Percentiles rank a stretch among this genome's conserved stretches.
These are phyloP conservation scores for Hypomyces perniciosus DNA, from an alignment of 2,329 filamentous ascomycete species.

Conservation along the genomic window DNA sequence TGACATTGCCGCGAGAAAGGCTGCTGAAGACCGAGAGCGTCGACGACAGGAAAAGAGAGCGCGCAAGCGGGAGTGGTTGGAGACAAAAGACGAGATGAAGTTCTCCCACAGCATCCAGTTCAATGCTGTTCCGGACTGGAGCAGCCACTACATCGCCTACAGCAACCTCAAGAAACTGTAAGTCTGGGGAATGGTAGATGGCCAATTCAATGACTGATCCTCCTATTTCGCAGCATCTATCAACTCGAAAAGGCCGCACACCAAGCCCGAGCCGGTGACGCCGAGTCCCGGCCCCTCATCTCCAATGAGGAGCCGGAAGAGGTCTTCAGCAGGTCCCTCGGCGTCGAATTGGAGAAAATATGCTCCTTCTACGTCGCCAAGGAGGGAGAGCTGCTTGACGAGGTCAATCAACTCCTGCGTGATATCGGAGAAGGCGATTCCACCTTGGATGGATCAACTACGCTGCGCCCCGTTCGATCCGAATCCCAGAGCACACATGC, in stretches of 20 bases:
- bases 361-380: constrained; percentile 85
- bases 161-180: constrained; percentile 98
- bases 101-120: constrained; percentile 99
- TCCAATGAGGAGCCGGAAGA: constrained; percentile 67
- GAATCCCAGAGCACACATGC: constrained; percentile 20
- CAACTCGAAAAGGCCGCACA: constrained; percentile 82
- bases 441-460: constrained; percentile 33
- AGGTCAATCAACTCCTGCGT: constrained; percentile 68
- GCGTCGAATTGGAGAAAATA: constrained; percentile 90
- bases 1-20: constrained; percentile 24
- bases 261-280: constrained; percentile 58
- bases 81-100: constrained; percentile 87
- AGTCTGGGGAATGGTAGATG: constrained; percentile 29
- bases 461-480: constrained; percentile 28
- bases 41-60: constrained; percentile 41
- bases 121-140: constrained; percentile 99
- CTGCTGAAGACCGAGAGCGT: constrained; percentile 26
- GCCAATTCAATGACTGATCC: background rate
- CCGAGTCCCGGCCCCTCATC: constrained; percentile 81
- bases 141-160: constrained; percentile 94
- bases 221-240: constrained; percentile 65
- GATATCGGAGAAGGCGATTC: constrained; percentile 58
- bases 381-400: constrained; percentile 78
- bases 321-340: constrained; percentile 74
- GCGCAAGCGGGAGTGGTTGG: constrained; percentile 64